Evolutionary conservation across 2,329 filamentous ascomycete genomes (phyloP), one percentile per base, ranked within the genome.

Genomic region (Fusarium nanum): DNA sequence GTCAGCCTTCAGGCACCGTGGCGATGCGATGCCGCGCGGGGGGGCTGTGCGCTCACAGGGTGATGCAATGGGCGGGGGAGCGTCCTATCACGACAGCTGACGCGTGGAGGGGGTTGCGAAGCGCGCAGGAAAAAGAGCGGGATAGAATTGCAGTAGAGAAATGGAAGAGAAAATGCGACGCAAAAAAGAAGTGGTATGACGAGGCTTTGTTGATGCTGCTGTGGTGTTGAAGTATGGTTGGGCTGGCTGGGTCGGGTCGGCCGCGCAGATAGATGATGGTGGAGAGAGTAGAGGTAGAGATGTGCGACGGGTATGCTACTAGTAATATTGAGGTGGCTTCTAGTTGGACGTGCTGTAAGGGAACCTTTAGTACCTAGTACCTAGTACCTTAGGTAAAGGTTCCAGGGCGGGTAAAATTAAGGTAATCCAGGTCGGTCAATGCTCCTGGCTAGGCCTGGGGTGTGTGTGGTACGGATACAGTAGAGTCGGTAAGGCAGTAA

Each of bases 1-100:
- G 80, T 83, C 81, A 83, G 82, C 82, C 82, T 83, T 78, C 73
- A 77, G 78, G 78, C 76, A 78, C 78, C 74, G 80, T 81, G 79
- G 80, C 82, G 75, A 73, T 78, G 76, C 75, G 49, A 52, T 52
- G 49, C 34, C 34, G 49, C 49, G 49, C 49, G 67, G 76, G 75
- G 56, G 76, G 82, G 82, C 82, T 83, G 82, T 83, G 82, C 81
- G 79, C 64, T 75, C 68, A 67, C 71, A 72, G 62, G 64, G 68
- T 75, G 75, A 76, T 76, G 75, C 70, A 74, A 73, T 64, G 70
- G 61, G 73, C 75, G 75, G 72, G 76, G 73, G 74, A 68, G 64
- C 62, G 67, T 73, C 74, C 74, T 75, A 74, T 76, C 73, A 72
- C 65, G 66, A 62, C 60, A 67, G 69, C 60, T 58, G 72, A 76